Conservation (phyloP, 768 basidiomycete species). For the Crassisporium funariophilum region DNA sequence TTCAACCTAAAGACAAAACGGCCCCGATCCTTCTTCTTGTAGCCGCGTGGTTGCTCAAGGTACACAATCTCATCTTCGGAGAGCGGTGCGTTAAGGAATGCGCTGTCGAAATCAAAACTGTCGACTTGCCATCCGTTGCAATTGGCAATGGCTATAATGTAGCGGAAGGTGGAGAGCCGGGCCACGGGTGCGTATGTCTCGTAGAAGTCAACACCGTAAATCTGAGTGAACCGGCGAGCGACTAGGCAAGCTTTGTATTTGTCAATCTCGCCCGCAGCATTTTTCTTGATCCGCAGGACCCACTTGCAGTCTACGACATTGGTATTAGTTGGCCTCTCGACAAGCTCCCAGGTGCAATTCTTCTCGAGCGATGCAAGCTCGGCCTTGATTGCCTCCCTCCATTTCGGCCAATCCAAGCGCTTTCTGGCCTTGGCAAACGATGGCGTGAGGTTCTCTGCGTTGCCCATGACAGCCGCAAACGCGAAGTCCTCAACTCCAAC, state of each 20-base stretch:
- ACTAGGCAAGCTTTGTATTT: slow-evolving; percentile 44
- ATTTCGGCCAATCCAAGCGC: not conserved
- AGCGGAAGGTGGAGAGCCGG: not conserved
- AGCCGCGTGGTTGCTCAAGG: slow-evolving; percentile 9
- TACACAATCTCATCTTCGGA: slow-evolving; percentile 10
- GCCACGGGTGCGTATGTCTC: not conserved
- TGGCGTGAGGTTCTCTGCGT: not conserved
- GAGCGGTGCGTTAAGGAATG: slow-evolving; percentile 14
- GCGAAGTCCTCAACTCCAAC: no score
- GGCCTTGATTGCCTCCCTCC: no score
- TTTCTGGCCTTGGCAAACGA: not conserved
- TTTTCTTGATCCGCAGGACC: slow-evolving; percentile 44
- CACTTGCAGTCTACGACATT: slow-evolving; percentile 38
- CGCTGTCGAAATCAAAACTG: slow-evolving; percentile 11
- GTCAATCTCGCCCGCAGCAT: slow-evolving; percentile 30
- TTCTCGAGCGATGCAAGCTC: not conserved
- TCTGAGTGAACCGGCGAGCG: slow-evolving; percentile 42
- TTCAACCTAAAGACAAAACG: not conserved
- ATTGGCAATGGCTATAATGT: slow-evolving; percentile 29
- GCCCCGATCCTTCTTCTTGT: not conserved
- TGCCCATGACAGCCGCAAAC: not conserved
- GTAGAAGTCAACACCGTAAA: slow-evolving; percentile 37
- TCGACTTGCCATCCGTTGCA: slow-evolving; percentile 13
- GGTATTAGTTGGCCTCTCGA: not conserved
- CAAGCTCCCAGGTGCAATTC: not conserved